Conservation (phyloP, 371 early-diverging fungal genomes). For the Mucor circinelloides region DNA sequence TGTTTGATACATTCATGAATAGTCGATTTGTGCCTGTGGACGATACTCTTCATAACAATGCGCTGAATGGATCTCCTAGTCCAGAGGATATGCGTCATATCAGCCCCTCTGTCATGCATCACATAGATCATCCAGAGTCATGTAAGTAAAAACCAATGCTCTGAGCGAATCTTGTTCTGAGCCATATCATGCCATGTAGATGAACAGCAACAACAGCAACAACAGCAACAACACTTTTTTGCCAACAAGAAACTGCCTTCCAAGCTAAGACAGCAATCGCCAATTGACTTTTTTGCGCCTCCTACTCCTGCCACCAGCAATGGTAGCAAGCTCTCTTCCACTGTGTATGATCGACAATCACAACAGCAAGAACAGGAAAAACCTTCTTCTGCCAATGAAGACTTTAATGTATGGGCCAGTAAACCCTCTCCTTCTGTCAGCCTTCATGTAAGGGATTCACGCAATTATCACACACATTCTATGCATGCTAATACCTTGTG, state of each 20-base stretch:
- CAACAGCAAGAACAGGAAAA: background rate
- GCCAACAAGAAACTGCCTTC: background rate
- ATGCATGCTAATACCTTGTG: background rate
- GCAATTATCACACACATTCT: background rate
- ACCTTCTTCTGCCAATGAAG: background rate
- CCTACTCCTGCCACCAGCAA: background rate
- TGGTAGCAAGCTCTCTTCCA: background rate
- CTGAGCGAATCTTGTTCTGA: background rate
- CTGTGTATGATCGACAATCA: background rate
- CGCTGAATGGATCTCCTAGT: constrained; percentile 22
- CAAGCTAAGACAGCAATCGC: background rate
- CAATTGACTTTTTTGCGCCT: background rate
- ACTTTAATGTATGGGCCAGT: constrained; percentile 13
- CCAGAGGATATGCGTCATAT: constrained; percentile 28
- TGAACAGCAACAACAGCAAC: background rate
- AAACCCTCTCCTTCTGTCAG: background rate
- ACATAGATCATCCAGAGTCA: constrained; percentile 30
- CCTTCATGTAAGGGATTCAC: constrained; percentile 3
- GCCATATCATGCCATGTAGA: background rate
- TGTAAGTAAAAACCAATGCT: constrained; percentile 15
- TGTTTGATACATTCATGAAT: constrained; percentile 27
- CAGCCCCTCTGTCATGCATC: constrained; percentile 32
- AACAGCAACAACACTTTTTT: constrained; percentile 5
- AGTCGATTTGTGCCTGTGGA: constrained; percentile 26
- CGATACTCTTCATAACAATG: constrained; percentile 21